Evolutionary conservation across 306 rosid genomes (phyloP).

Genomic region (Trichosanthes cucumerina): DNA sequence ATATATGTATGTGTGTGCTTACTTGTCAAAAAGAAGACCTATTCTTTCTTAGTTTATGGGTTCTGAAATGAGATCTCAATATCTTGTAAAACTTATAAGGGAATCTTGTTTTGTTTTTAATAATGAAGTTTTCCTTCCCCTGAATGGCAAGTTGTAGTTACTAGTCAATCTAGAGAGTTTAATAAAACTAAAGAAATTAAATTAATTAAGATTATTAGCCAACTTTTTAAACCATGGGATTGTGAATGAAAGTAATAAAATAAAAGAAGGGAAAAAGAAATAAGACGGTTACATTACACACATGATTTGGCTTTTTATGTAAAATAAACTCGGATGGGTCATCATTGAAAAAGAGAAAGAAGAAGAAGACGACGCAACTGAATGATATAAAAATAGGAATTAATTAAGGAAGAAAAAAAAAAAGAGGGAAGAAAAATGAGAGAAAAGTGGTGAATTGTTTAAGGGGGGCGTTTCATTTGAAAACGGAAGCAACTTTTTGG

Average conservation of each 20-base stretch:
- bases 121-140: neutral
- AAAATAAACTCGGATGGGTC: neutral
- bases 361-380: neutral
- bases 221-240: neutral
- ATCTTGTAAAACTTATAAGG: neutral
- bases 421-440: neutral
- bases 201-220: neutral
- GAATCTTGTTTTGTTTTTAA: neutral
- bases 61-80: neutral
- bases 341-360: neutral
- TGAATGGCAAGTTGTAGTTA: neutral
- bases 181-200: neutral
- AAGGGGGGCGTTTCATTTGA: neutral
- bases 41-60: neutral
- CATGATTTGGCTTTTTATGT: neutral
- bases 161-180: neutral
- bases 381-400: neutral
- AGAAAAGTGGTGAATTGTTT: neutral
- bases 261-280: neutral
- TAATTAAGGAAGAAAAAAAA: neutral
- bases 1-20: too few species aligned
- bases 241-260: neutral
- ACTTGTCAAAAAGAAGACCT: neutral
- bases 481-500: constrained; percentile 1
- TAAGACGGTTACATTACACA: neutral